Conservation (phyloP, 2,329 filamentous ascomycete genomes). For the Myriosclerotinia curreyana region DNA sequence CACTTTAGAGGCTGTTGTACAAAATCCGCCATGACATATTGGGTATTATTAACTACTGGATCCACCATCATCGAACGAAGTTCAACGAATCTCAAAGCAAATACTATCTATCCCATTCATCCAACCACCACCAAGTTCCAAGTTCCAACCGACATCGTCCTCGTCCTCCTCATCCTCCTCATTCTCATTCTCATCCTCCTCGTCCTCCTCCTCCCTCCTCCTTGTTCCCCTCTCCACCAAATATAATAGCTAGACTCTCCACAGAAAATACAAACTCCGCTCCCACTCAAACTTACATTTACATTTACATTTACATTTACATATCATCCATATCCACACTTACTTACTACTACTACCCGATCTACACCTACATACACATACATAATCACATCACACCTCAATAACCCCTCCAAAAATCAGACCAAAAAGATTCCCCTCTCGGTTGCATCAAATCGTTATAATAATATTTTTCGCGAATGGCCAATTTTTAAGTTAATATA, state of each 20-base stretch:
- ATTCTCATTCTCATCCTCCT: neutral
- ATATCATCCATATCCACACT: neutral
- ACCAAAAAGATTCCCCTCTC: conserved; percentile 10
- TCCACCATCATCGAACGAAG: neutral
- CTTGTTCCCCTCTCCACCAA: neutral
- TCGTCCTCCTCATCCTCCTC: neutral
- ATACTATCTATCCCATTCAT: conserved; percentile 2
- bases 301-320: no score
- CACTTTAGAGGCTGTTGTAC: conserved; percentile 11
- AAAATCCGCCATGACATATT: conserved; percentile 18
- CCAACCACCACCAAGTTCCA: conserved; percentile 2
- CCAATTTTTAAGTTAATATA: conserved; percentile 31
- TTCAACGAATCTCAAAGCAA: conserved; percentile 8
- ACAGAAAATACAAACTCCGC: neutral
- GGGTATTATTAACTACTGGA: neutral
- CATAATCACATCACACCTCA: neutral
- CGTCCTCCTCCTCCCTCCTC: neutral
- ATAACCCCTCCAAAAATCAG: conserved; percentile 9
- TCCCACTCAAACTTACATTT: neutral
- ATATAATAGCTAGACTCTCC: neutral
- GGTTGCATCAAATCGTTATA: neutral
- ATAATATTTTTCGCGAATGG: conserved; percentile 29
- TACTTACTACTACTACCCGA: no score
- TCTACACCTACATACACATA: no score
- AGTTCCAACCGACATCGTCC: neutral